Conservation (phyloP, 2,329 filamentous ascomycete species). For the Microdochium trichocladiopsis region DNA sequence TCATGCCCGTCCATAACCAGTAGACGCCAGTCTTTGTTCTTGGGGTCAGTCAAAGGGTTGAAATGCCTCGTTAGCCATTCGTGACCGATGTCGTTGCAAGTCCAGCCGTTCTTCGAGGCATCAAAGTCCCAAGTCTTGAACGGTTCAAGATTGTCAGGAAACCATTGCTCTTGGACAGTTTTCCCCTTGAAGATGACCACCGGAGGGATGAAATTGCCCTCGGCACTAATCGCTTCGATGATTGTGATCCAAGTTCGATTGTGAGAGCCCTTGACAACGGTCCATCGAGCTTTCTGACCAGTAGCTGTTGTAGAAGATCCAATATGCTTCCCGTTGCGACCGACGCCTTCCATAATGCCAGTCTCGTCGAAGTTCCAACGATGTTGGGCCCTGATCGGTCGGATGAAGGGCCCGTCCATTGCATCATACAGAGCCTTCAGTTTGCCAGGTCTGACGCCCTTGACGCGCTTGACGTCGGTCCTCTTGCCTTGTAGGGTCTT, state of each 20-base stretch:
- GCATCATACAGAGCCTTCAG: neutral
- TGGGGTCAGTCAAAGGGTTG: too few species aligned
- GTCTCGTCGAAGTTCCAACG: neutral
- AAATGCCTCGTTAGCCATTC: too few species aligned
- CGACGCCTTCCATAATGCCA: neutral
- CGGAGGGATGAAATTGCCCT: too few species aligned
- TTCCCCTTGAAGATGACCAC: too few species aligned
- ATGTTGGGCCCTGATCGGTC: neutral
- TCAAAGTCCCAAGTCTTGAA: too few species aligned
- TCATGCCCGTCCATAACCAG: too few species aligned
- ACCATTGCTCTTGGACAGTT: too few species aligned
- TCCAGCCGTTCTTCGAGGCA: too few species aligned
- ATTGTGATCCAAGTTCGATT: neutral
- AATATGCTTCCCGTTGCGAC: neutral
- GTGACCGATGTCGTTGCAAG: too few species aligned
- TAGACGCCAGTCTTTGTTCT: too few species aligned
- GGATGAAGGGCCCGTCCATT: neutral
- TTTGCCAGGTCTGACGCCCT: neutral
- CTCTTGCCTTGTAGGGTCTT: neutral
- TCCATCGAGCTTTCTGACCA: neutral
- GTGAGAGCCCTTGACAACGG: neutral
- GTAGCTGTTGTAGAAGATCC: neutral
- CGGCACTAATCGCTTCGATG: too few species aligned
- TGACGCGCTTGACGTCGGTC: neutral
- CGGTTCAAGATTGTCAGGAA: too few species aligned